Evolutionary conservation across 176 grass and related monocot genomes (phyloP).

Genomic region (Juncus effusus): DNA sequence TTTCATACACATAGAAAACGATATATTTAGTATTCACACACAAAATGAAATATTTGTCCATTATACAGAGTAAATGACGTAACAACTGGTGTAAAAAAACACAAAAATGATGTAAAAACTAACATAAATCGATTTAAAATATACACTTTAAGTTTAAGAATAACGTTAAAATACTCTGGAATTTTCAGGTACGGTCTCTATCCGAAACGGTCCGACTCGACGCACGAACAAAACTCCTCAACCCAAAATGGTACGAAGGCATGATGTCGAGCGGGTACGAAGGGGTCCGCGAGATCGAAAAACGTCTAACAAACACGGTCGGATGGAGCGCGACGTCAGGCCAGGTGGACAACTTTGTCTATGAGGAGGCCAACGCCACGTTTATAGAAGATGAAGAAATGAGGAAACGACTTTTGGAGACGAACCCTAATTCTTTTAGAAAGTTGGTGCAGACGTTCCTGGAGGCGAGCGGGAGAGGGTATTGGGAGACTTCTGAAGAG

Average conservation of each 20-base stretch:
- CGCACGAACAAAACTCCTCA: constrained; percentile 87
- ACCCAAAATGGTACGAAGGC: constrained; percentile 99
- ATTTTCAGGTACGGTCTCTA: constrained; percentile 59
- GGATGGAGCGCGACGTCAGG: constrained; percentile 97
- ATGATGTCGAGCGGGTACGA: constrained; percentile 98
- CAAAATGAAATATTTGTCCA: no score
- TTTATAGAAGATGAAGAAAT: constrained; percentile 92
- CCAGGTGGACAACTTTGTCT: constrained; percentile 99
- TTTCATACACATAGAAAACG: no score
- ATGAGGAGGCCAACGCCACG: constrained; percentile 88
- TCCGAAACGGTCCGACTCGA: constrained; percentile 88
- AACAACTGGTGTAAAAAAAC: no score
- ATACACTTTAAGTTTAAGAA: no score
- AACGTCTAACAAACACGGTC: constrained; percentile 91
- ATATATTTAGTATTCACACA: no score
- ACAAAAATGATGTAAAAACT: no score
- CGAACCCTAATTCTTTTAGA: constrained; percentile 91
- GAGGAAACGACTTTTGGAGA: constrained; percentile 85
- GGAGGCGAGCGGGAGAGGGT: constrained; percentile 86
- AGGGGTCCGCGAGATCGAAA: constrained; percentile 92
- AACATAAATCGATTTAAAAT: no score
- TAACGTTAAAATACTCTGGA: not conserved
- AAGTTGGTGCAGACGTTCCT: constrained; percentile 96
- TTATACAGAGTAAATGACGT: no score
- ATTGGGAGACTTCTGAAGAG: constrained; percentile 98